These are phyloP conservation scores for Cyberlindnera mycetangii DNA, from an alignment of 805 yeast genomes.

Conservation along the genomic window DNA sequence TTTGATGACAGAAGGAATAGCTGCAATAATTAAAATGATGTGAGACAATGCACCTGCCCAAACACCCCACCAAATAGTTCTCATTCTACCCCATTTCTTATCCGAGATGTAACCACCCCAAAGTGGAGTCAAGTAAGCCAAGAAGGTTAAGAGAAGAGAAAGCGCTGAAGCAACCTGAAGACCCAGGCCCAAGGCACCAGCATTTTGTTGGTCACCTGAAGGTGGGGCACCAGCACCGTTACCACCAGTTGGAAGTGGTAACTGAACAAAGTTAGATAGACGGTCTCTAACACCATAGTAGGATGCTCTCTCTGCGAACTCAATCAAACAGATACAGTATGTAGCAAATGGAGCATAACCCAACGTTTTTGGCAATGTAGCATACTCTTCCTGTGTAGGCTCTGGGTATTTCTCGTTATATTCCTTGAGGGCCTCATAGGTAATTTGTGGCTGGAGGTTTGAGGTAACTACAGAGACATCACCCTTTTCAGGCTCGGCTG, in stretches of 20 bases:
- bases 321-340: constrained; percentile 61
- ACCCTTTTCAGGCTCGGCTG: constrained; percentile 5
- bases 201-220: constrained; percentile 22
- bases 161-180: constrained; percentile 63
- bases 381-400: constrained; percentile 47
- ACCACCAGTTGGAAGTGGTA: constrained; percentile 38
- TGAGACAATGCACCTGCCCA: constrained; percentile 60
- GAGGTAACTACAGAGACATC: not conserved
- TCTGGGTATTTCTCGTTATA: constrained; percentile 22
- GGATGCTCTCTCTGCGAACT: constrained; percentile 76
- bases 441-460: constrained; percentile 2
- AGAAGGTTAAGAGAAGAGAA: constrained; percentile 73
- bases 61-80: constrained; percentile 61
- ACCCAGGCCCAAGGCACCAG: constrained; percentile 60
- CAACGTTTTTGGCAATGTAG: constrained; percentile 33
- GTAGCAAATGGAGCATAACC: constrained; percentile 49
- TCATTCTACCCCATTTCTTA: constrained; percentile 68
- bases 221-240: constrained; percentile 33
- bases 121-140: constrained; percentile 80
- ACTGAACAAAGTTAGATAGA: constrained; percentile 76
- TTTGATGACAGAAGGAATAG: constrained; percentile 53
- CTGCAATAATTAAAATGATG: constrained; percentile 63
- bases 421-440: constrained; percentile 5
- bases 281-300: constrained; percentile 78
- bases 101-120: constrained; percentile 76